A percentile compares a stretch with the other conserved stretches of the same genome.
Conservation (phyloP, 352 stramenopile genomes). For the Phytophthora aleatoria region DNA sequence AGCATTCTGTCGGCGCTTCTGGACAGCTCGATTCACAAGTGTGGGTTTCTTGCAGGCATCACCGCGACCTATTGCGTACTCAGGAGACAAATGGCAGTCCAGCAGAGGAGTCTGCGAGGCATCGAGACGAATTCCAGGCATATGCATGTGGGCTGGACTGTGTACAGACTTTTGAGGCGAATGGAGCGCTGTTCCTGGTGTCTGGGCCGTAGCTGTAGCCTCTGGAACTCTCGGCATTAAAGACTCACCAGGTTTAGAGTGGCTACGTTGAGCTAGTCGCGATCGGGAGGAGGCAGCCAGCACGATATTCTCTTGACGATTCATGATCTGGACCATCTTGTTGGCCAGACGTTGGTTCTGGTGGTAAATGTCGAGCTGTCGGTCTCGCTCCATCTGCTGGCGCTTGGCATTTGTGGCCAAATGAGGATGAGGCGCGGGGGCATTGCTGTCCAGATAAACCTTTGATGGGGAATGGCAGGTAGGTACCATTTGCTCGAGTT, state of each 20-base stretch:
- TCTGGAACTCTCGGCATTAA: conserved; percentile 1
- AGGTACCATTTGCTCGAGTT: conserved; percentile 62
- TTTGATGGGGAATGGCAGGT: conserved; percentile 65
- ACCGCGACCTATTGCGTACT: conserved; percentile 59
- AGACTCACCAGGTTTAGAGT: neutral
- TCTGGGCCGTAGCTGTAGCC: conserved; percentile 14
- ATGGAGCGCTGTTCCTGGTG: conserved; percentile 6
- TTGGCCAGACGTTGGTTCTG: conserved; percentile 74
- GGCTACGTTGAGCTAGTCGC: neutral
- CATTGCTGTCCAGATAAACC: conserved; percentile 66
- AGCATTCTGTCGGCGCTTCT: conserved; percentile 49
- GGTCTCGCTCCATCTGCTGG: conserved; percentile 63
- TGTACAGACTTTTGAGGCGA: conserved; percentile 38
- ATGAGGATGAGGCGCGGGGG: conserved; percentile 48
- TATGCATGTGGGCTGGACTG: conserved; percentile 60
- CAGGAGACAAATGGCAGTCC: conserved; percentile 75
- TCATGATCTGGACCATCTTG: conserved; percentile 78
- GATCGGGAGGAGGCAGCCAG: conserved; percentile 42
- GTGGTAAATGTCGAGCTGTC: conserved; percentile 60
- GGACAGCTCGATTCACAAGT: conserved; percentile 63
- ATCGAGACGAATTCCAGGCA: conserved; percentile 73
- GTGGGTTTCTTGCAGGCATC: conserved; percentile 76
- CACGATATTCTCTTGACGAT: conserved; percentile 64
- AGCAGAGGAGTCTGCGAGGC: conserved; percentile 70
- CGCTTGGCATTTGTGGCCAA: conserved; percentile 63